A percentile compares a stretch with the other conserved stretches of the same genome.
phyloP scores from a whole-genome alignment of 2,329 filamentous ascomycete species.

The Akanthomyces dipterigenus region DNA sequence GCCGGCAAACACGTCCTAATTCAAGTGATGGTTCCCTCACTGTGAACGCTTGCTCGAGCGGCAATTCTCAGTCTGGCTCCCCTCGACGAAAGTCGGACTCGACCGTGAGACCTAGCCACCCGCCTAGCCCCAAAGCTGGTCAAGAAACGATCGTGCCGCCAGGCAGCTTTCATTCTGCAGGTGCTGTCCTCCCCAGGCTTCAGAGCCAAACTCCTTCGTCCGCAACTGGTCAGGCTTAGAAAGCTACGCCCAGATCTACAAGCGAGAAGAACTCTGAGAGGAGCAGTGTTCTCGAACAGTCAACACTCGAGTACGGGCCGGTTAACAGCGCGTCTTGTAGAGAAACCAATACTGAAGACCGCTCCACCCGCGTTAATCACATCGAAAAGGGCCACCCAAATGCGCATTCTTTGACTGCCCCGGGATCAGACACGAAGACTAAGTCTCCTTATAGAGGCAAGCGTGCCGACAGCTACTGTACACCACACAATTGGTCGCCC shows the following conservation, averaged over 20 bases:
- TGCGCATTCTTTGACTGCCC: too few relatives aligned
- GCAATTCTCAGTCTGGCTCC: not conserved
- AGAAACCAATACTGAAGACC: not conserved
- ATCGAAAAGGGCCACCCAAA: not conserved
- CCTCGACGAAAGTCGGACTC: slow-evolving; percentile 6
- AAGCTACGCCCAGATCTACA: not conserved
- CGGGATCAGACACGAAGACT: not conserved
- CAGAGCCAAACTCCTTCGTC: not conserved
- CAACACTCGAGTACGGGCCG: not conserved
- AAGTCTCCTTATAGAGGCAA: not conserved
- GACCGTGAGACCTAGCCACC: not conserved
- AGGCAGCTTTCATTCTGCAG: not conserved
- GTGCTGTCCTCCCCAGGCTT: not conserved
- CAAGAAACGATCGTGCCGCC: not conserved
- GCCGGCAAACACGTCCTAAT: not conserved
- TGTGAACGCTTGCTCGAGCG: not conserved
- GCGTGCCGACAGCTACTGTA: not conserved
- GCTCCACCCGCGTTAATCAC: not conserved
- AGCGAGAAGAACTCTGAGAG: not conserved
- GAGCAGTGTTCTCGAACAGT: not conserved
- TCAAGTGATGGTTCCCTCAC: not conserved
- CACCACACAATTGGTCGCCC: not conserved
- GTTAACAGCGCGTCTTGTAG: not conserved
- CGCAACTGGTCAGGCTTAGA: not conserved
- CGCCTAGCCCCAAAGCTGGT: not conserved